A percentile compares a stretch with the other conserved stretches of the same genome.
These are phyloP conservation scores for Sugiyamaella marilandica DNA, from an alignment of 805 yeast genomes.

Conservation along the genomic window DNA sequence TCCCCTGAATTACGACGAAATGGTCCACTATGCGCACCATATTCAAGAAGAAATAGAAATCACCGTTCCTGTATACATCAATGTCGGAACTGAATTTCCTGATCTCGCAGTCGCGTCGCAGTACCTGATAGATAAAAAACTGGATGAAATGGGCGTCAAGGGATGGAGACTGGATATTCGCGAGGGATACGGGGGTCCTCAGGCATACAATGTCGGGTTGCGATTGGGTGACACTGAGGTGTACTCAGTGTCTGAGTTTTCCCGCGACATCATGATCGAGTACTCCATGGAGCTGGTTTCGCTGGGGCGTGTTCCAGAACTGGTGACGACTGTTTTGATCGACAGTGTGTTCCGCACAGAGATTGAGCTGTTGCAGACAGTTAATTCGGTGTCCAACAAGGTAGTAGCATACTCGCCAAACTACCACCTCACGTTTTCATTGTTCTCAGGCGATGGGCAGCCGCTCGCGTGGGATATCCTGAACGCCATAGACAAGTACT, in stretches of 20 bases:
- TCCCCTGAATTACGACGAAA: slow-evolving; percentile 46
- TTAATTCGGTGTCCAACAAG: slow-evolving; percentile 27
- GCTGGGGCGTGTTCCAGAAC: slow-evolving; percentile 59
- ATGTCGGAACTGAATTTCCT: slow-evolving; percentile 52
- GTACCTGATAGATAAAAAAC: slow-evolving; percentile 41
- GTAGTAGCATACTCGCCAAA: slow-evolving; percentile 57
- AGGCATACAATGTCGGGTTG: slow-evolving; percentile 40
- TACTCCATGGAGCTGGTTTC: slow-evolving; percentile 44
- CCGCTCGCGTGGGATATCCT: slow-evolving; percentile 74
- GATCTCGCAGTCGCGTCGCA: slow-evolving; percentile 59
- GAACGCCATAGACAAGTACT: slow-evolving; percentile 42
- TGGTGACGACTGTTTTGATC: slow-evolving; percentile 48
- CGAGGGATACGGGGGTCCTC: slow-evolving; percentile 23
- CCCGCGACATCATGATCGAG: slow-evolving; percentile 38
- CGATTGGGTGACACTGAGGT: slow-evolving; percentile 39
- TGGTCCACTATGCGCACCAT: slow-evolving; percentile 33
- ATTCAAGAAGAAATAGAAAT: slow-evolving; percentile 26
- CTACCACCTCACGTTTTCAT: slow-evolving; percentile 70
- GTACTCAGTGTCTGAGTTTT: slow-evolving; percentile 40
- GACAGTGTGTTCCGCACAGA: slow-evolving; percentile 45
- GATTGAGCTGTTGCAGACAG: slow-evolving; percentile 23
- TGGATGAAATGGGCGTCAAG: slow-evolving; percentile 25
- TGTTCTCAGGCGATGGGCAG: slow-evolving; percentile 55
- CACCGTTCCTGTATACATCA: slow-evolving; percentile 29
- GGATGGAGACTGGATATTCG: slow-evolving; percentile 30